A percentile compares a stretch with the other conserved stretches of the same genome.
Evolutionary conservation across 768 basidiomycete species (phyloP).

Genomic region (Austroboletus festivus): DNA sequence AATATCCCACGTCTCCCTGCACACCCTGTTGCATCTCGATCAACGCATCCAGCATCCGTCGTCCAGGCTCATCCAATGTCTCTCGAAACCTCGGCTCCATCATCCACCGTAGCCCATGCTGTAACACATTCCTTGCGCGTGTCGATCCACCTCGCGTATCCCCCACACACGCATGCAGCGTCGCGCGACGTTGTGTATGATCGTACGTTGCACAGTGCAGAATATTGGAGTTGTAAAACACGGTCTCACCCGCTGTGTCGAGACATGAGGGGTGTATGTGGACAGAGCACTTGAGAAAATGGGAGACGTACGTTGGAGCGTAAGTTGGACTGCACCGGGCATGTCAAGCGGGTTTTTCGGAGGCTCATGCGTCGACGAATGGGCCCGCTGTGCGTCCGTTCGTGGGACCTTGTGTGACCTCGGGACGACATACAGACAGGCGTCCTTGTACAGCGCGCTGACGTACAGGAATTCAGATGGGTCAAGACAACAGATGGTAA

Average conservation of each 20-base stretch:
- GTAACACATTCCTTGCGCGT: slow-evolving; percentile 70
- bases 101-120: slow-evolving; percentile 75
- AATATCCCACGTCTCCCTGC: slow-evolving; percentile 48
- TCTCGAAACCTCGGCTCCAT: slow-evolving; percentile 46
- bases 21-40: slow-evolving; percentile 47
- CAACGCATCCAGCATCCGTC: slow-evolving; percentile 58
- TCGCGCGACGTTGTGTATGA: slow-evolving; percentile 47
- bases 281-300: background rate
- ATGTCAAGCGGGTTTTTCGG: slow-evolving; percentile 61
- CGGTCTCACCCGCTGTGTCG: slow-evolving; percentile 60
- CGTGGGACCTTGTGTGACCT: slow-evolving; percentile 59
- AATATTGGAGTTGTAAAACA: slow-evolving; percentile 80
- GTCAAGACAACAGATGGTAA: background rate
- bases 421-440: slow-evolving; percentile 70
- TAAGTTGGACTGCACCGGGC: slow-evolving; percentile 61
- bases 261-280: background rate
- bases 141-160: slow-evolving; percentile 56
- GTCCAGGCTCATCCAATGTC: slow-evolving; percentile 44
- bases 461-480: too few species aligned
- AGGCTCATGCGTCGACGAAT: slow-evolving; percentile 48
- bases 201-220: slow-evolving; percentile 71
- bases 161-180: slow-evolving; percentile 69
- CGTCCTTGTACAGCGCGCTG: slow-evolving; percentile 66
- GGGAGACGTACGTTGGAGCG: slow-evolving; percentile 46
- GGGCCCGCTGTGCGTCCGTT: slow-evolving; percentile 53